These are phyloP conservation scores for Calonectria multiphialidica DNA, from an alignment of 2,329 filamentous ascomycete genomes.

Conservation along the genomic window DNA sequence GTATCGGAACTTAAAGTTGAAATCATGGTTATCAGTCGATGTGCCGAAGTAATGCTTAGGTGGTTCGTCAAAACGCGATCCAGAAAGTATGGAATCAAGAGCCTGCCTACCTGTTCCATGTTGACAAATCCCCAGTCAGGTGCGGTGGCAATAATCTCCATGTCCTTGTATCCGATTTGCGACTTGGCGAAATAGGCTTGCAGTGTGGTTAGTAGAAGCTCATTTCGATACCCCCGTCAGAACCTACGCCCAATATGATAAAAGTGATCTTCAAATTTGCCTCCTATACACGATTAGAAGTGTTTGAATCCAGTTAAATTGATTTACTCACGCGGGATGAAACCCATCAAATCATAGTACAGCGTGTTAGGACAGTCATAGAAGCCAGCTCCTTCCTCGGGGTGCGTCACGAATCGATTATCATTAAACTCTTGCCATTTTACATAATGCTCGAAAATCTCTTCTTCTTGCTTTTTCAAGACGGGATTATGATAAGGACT, in stretches of 20 bases:
- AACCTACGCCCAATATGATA: slow-evolving; percentile 6
- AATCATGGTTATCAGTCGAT: neutral
- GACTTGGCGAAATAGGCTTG: slow-evolving; percentile 13
- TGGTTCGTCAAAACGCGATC: neutral
- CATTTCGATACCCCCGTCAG: neutral
- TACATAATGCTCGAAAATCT: slow-evolving; percentile 11
- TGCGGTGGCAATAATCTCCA: slow-evolving; percentile 7
- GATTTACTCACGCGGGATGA: neutral
- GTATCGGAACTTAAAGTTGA: slow-evolving; percentile 10
- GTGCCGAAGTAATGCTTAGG: slow-evolving; percentile 3
- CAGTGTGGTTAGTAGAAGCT: neutral
- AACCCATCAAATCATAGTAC: slow-evolving; percentile 13
- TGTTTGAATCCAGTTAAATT: neutral
- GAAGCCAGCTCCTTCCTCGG: neutral
- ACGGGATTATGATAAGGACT: slow-evolving; percentile 5
- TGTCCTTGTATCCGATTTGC: slow-evolving; percentile 4
- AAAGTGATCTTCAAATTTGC: slow-evolving; percentile 8
- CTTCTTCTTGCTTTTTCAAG: slow-evolving; percentile 4
- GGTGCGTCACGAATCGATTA: neutral
- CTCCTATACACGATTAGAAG: too few species aligned
- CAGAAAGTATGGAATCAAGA: too few species aligned
- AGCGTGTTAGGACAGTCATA: neutral
- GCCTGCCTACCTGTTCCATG: slow-evolving; percentile 5
- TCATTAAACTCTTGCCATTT: slow-evolving; percentile 15
- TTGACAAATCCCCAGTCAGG: slow-evolving; percentile 3